These are phyloP conservation scores for Trametes sanguinea DNA, from an alignment of 768 basidiomycete species.

Conservation along the genomic window DNA sequence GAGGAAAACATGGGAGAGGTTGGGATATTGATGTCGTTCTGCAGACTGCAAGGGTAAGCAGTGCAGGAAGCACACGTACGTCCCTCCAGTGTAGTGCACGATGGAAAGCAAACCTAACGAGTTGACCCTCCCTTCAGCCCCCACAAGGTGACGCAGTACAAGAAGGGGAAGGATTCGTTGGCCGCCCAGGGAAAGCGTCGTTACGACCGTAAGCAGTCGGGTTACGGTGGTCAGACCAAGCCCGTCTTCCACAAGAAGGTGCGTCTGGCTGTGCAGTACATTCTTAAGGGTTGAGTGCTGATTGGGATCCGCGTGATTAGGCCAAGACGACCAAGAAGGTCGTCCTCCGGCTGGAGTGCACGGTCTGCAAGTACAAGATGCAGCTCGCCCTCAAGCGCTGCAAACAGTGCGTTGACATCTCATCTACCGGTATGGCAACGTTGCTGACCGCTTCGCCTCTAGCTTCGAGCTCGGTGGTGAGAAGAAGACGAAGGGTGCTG, in stretches of 20 bases:
- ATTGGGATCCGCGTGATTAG: conserved; percentile 40
- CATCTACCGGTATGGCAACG: not conserved
- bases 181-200: conserved; percentile 99
- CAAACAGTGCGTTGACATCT: conserved; percentile 80
- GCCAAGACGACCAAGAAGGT: conserved; percentile 99
- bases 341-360: conserved; percentile 96
- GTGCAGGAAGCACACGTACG: conserved; percentile 97
- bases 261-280: conserved; percentile 6
- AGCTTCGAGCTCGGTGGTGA: conserved; percentile 99
- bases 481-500: conserved; percentile 99
- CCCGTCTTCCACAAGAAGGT: conserved; percentile 99
- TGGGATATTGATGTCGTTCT: conserved; percentile 22
- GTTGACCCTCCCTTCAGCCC: conserved; percentile 54
- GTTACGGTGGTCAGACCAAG: conserved; percentile 99
- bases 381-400: conserved; percentile 95
- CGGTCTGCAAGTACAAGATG: conserved; percentile 98
- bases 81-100: not conserved
- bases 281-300: too few relatives aligned
- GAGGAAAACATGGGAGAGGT: not conserved
- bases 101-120: conserved; percentile 4
- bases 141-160: conserved; percentile 99
- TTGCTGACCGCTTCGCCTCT: conserved; percentile 9
- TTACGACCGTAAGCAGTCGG: conserved; percentile 98
- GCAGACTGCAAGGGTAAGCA: conserved; percentile 93
- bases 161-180: conserved; percentile 99